Base-by-base conservation (phyloP, 345 rosid species). In the Hibiscus syriacus region DNA sequence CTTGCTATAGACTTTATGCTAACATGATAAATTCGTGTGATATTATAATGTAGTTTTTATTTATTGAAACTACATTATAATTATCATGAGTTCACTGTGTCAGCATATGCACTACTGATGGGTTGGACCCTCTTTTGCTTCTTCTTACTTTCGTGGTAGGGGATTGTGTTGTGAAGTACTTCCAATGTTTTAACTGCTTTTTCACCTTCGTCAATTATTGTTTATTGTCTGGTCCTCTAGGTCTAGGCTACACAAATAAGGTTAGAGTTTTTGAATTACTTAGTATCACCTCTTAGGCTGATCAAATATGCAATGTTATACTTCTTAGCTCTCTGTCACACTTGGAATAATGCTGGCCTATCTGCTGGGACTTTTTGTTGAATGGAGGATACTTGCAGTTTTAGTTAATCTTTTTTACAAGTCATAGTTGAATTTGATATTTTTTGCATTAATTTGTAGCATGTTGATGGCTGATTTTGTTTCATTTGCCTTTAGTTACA, bases 271-370 rank as follows among this genome's bases (percentile, higher is more conserved):
- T 34, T 49, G 12, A 39, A 32, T 58, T 10, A 58, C 64, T 34
- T 36, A 9, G 36, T 59, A 50, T 66, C 36, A 27, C 20, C 73
- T 36, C 14, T 17, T 46, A 3, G 41, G 48, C 50, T 69, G 38
- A 38, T 70, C 22, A 45, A 25, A 29, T 53, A 61, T 73, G 36
- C 23, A 0, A 0, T 12, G 26, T 63, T 70, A 60, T 48, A 74
- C 48, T 75, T 9, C 80, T 69, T 76, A 94, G 99, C 97, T 94
- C 68, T 91, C 99, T 34, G 90, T 94, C 62, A 94, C 99, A 52
- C 80, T 94, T 76, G 99, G 99, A 75, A 94, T 91, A 72, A 73
- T 94, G 99, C 74, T 94, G 81, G 97, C 97, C 29, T 91, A 94
- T 80, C 80, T 94, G 67, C 87, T 64, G 16, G 70, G 70, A 13